phyloP scores from a whole-genome alignment of 1,139 yeast genomes.

The Kluyveromyces sp. region DNA sequence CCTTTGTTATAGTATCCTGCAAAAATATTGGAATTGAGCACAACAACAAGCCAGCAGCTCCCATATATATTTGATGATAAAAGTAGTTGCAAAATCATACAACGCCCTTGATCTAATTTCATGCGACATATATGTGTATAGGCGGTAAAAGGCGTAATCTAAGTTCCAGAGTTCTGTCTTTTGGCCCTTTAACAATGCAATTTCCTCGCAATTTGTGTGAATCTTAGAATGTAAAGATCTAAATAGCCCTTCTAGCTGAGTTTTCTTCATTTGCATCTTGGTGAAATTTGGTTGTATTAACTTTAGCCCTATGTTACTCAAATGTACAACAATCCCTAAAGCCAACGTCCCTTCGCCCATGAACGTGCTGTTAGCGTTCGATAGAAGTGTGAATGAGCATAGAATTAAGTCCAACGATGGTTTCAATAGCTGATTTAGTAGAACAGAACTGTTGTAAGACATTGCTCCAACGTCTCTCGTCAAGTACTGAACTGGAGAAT shows the following conservation, averaged over 20 bases:
- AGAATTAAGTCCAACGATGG: constrained; percentile 76
- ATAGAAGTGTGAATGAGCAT: constrained; percentile 66
- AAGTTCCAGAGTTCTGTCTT: constrained; percentile 67
- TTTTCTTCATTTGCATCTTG: constrained; percentile 67
- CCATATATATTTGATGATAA: constrained; percentile 87
- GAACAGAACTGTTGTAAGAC: constrained; percentile 59
- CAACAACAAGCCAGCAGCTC: constrained; percentile 83
- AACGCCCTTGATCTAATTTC: constrained; percentile 71
- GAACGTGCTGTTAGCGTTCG: constrained; percentile 57
- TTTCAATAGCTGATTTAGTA: constrained; percentile 82
- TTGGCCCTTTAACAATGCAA: constrained; percentile 81
- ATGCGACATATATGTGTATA: constrained; percentile 70
- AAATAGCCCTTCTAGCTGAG: constrained; percentile 78
- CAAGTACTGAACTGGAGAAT: constrained; percentile 16
- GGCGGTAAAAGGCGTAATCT: constrained; percentile 73
- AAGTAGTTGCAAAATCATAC: constrained; percentile 71
- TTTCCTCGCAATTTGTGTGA: constrained; percentile 74
- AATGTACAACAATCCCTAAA: constrained; percentile 72
- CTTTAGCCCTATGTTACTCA: constrained; percentile 66
- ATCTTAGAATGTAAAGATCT: constrained; percentile 77
- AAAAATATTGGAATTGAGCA: constrained; percentile 89
- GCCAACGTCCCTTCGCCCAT: constrained; percentile 81
- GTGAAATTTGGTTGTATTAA: constrained; percentile 89
- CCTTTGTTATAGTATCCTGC: constrained; percentile 34
- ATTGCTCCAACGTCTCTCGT: constrained; percentile 60